Percentiles rank a stretch among this genome's conserved stretches.
Conservation (phyloP, 345 rosid genomes). For the Brassica carinata region DNA sequence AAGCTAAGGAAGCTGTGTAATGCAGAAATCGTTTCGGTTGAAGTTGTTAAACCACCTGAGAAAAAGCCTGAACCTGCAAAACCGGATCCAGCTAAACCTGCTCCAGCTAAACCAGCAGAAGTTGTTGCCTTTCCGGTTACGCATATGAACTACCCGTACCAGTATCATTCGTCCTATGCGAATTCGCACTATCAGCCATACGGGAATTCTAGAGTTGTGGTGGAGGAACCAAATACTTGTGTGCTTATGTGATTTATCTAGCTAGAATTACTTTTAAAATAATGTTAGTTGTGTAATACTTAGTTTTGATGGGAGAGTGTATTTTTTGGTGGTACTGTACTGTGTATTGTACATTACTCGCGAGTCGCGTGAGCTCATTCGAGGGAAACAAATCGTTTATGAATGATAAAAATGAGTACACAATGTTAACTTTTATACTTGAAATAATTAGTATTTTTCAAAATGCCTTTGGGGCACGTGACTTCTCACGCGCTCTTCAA, state of each 20-base stretch:
- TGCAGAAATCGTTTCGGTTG: conserved; percentile 56
- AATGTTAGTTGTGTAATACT: neutral
- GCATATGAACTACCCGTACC: conserved; percentile 8
- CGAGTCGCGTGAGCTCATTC: neutral
- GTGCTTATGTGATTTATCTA: conserved; percentile 29
- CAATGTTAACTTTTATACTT: neutral
- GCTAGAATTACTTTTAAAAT: neutral
- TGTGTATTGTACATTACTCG: neutral
- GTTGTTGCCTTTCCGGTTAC: conserved; percentile 16
- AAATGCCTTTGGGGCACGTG: no score
- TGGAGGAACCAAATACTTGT: conserved; percentile 25
- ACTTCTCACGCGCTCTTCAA: no score
- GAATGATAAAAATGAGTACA: neutral
- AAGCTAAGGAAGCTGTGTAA: conserved; percentile 60
- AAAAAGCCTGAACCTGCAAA: conserved; percentile 56
- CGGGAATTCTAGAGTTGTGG: neutral
- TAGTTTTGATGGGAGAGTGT: conserved; percentile 20
- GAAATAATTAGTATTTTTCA: neutral
- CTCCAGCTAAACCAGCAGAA: conserved; percentile 3
- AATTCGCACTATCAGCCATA: conserved; percentile 23
- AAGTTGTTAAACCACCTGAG: conserved; percentile 63
- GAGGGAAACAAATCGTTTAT: neutral
- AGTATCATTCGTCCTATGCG: conserved; percentile 8
- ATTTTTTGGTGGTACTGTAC: neutral
- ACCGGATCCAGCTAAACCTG: conserved; percentile 2